Conservation (phyloP, 495 filamentous ascomycete genomes). For the Tuber borchii region DNA sequence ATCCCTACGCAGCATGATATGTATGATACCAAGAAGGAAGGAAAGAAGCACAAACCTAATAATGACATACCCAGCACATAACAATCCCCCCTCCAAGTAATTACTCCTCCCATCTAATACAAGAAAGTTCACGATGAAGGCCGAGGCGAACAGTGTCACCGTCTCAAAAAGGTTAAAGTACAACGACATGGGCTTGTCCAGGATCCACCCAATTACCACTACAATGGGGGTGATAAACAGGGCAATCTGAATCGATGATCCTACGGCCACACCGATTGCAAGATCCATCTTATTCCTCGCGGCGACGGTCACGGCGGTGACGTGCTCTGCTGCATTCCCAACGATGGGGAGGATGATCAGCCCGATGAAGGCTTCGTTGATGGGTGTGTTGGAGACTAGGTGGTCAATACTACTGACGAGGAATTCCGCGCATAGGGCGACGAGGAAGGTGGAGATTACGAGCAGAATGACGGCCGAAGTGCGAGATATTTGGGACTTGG, state of each 20-base stretch:
- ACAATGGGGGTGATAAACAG: constrained; percentile 84
- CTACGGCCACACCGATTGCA: constrained; percentile 82
- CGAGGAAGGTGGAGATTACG: constrained; percentile 66
- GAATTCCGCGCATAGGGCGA: constrained; percentile 83
- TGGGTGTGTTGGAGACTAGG: constrained; percentile 56
- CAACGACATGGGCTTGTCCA: constrained; percentile 74
- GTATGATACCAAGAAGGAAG: too few relatives aligned
- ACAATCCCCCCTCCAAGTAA: constrained; percentile 76
- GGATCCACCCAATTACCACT: constrained; percentile 81
- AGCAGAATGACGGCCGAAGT: constrained; percentile 59
- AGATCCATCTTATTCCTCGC: constrained; percentile 96
- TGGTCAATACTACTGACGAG: constrained; percentile 71
- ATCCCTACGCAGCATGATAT: too few relatives aligned
- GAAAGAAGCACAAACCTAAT: constrained; percentile 43
- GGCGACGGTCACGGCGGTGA: constrained; percentile 80
- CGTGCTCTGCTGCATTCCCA: constrained; percentile 87
- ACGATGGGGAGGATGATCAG: constrained; percentile 48
- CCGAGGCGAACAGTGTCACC: constrained; percentile 73
- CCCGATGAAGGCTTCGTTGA: constrained; percentile 47
- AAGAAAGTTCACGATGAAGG: constrained; percentile 84
- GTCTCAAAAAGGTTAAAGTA: constrained; percentile 94
- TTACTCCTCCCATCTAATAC: constrained; percentile 82
- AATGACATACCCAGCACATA: constrained; percentile 77
- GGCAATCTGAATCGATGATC: constrained; percentile 80
- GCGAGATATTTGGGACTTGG: background rate